Conservation (phyloP, 2,329 filamentous ascomycete species). For the Colletotrichum acutatum region DNA sequence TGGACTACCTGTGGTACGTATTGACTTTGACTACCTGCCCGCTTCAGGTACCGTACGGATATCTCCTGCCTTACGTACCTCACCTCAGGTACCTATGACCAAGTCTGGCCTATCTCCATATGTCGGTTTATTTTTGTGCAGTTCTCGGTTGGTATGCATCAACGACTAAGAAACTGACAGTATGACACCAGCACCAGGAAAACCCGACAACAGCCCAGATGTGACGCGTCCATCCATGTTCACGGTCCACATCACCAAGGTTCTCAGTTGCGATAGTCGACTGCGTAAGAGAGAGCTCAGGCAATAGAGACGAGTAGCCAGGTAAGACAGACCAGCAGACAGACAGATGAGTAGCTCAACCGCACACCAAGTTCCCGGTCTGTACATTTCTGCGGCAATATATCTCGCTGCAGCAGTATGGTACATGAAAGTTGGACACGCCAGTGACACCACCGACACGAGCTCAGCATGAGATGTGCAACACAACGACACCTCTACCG, state of each 20-base stretch:
- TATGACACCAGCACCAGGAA: neutral
- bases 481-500: neutral
- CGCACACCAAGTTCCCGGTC: neutral
- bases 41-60: too few species aligned
- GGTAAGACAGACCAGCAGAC: neutral
- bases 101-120: neutral
- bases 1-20: neutral
- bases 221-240: neutral
- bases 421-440: neutral
- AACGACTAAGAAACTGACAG: neutral
- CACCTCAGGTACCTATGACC: neutral
- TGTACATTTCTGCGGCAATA: neutral
- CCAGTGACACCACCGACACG: slow-evolving; percentile 3
- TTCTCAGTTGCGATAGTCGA: neutral
- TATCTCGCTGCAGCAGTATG: neutral
- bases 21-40: neutral
- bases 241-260: neutral
- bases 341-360: too few species aligned
- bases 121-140: neutral
- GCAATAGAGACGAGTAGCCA: neutral
- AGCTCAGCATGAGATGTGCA: slow-evolving; percentile 11
- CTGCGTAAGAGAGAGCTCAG: neutral
- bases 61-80: too few species aligned
- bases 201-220: neutral
- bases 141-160: neutral